These are phyloP conservation scores for Aspergillus floridensis DNA, from an alignment of 2,329 filamentous ascomycete species.

Conservation along the genomic window DNA sequence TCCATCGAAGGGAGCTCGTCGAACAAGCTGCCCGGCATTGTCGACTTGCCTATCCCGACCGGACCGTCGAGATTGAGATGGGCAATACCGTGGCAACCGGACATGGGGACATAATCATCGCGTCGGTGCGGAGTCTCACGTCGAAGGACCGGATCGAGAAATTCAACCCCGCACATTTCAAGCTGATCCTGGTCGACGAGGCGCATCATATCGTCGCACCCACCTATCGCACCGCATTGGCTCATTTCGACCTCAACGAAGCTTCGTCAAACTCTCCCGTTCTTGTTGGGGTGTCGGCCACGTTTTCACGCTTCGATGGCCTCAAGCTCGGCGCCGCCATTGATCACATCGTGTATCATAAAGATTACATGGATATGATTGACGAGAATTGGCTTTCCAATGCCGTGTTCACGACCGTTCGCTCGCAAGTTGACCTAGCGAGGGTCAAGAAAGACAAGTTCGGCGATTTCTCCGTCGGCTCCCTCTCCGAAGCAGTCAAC, in stretches of 20 bases:
- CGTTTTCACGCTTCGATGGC: slow-evolving; percentile 76
- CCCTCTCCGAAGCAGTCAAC: slow-evolving; percentile 82
- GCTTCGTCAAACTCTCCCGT: slow-evolving; percentile 54
- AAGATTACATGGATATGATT: slow-evolving; percentile 77
- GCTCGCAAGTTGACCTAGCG: slow-evolving; percentile 76
- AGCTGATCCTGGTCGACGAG: slow-evolving; percentile 90
- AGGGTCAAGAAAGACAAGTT: slow-evolving; percentile 61
- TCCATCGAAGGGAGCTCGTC: slow-evolving; percentile 87
- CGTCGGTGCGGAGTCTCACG: slow-evolving; percentile 80
- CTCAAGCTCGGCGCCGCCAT: slow-evolving; percentile 78
- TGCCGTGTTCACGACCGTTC: slow-evolving; percentile 91
- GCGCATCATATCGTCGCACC: slow-evolving; percentile 92
- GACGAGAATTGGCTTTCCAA: slow-evolving; percentile 87
- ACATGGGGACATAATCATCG: slow-evolving; percentile 85
- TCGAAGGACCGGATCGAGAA: slow-evolving; percentile 75
- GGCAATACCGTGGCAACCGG: slow-evolving; percentile 73
- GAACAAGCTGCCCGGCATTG: slow-evolving; percentile 92
- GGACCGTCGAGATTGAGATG: slow-evolving; percentile 89
- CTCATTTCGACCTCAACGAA: slow-evolving; percentile 71
- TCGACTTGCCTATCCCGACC: slow-evolving; percentile 71
- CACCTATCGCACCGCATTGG: slow-evolving; percentile 70
- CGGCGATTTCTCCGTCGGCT: slow-evolving; percentile 75
- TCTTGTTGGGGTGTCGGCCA: slow-evolving; percentile 87
- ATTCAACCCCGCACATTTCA: slow-evolving; percentile 76
- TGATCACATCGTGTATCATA: slow-evolving; percentile 95